A percentile compares a stretch with the other conserved stretches of the same genome.
phyloP scores from a whole-genome alignment of 306 rosid genomes.

The Glycyrrhiza uralensis region DNA sequence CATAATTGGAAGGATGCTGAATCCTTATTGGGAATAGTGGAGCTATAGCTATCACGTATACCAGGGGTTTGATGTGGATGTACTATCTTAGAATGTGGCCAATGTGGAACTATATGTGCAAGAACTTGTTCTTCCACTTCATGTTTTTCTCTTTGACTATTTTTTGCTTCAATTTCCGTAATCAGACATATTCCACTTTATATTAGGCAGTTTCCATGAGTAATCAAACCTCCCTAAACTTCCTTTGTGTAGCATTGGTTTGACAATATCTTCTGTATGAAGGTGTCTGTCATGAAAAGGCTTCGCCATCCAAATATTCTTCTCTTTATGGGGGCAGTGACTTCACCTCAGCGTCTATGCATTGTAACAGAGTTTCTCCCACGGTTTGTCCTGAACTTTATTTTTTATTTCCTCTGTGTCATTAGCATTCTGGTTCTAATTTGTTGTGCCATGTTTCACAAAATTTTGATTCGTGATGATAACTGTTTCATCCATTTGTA shows the following conservation, averaged over 20 bases:
- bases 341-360: conserved; percentile 88
- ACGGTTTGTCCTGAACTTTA: conserved; percentile 56
- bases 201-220: neutral
- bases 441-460: neutral
- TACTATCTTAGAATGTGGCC: neutral
- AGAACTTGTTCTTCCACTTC: neutral
- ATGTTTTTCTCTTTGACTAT: neutral
- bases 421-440: neutral
- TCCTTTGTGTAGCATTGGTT: conserved; percentile 18
- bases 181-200: neutral
- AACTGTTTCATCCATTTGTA: conserved; percentile 11
- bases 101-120: neutral
- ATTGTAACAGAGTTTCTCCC: conserved; percentile 96
- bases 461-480: conserved; percentile 28
- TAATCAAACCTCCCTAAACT: neutral
- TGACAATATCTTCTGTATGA: conserved; percentile 23
- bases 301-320: conserved; percentile 96
- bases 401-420: neutral
- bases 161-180: neutral
- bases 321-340: conserved; percentile 98
- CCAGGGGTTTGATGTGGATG: neutral
- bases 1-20: neutral
- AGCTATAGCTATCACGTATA: neutral
- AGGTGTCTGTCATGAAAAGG: conserved; percentile 95
- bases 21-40: neutral